These are phyloP conservation scores for Microcyclospora pomicola DNA, from an alignment of 2,329 filamentous ascomycete species.

Conservation along the genomic window DNA sequence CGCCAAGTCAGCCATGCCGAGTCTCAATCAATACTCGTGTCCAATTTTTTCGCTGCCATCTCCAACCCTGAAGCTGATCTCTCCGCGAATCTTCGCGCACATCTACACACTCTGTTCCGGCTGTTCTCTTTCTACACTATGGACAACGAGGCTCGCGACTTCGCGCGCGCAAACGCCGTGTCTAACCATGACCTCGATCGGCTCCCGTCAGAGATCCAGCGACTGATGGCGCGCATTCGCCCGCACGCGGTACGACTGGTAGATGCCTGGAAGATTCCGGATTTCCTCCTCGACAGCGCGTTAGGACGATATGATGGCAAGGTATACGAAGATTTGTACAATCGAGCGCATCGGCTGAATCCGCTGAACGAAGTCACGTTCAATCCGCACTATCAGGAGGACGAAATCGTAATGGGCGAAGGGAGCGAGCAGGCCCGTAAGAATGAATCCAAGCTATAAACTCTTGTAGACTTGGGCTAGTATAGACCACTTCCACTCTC, in stretches of 20 bases:
- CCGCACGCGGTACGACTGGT: constrained; percentile 40
- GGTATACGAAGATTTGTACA: constrained; percentile 41
- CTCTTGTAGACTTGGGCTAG: not conserved
- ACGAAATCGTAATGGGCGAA: constrained; percentile 36
- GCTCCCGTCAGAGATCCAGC: constrained; percentile 29
- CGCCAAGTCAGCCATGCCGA: constrained; percentile 32
- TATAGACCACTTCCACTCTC: no score
- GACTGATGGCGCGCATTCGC: constrained; percentile 34
- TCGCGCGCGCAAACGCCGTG: constrained; percentile 31
- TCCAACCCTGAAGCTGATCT: constrained; percentile 8
- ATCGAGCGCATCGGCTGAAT: constrained; percentile 38
- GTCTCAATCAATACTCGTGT: constrained; percentile 36
- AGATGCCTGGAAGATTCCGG: constrained; percentile 39
- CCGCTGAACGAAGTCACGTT: constrained; percentile 38
- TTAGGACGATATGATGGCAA: constrained; percentile 38
- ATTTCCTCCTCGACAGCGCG: constrained; percentile 39
- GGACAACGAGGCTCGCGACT: constrained; percentile 31
- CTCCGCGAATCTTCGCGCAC: constrained; percentile 17
- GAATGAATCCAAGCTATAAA: constrained; percentile 20
- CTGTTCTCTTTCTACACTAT: constrained; percentile 37
- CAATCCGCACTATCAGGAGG: constrained; percentile 35
- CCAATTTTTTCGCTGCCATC: constrained; percentile 33
- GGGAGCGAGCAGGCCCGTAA: constrained; percentile 17
- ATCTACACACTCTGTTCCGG: constrained; percentile 32
- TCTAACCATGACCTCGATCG: constrained; percentile 27